Evolutionary conservation across 2,329 filamentous ascomycete species (phyloP).

Genomic region (Botrytis deweyae): DNA sequence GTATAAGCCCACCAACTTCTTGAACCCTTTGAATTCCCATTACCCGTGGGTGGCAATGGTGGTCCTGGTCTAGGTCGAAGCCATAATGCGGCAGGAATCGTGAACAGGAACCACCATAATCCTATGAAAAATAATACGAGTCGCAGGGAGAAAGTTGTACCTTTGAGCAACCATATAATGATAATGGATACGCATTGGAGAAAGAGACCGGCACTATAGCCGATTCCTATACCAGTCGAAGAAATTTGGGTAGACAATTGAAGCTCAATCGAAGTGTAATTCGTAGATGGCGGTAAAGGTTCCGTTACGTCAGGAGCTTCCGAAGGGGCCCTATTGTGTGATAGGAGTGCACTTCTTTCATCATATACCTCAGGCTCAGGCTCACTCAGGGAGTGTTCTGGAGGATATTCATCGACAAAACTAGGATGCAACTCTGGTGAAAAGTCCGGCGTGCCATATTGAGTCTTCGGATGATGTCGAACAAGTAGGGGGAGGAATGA

Average conservation of each 20-base stretch:
- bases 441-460: constrained; percentile 32
- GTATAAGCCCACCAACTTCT: constrained; percentile 67
- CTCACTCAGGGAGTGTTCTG: constrained; percentile 20
- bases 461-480: constrained; percentile 64
- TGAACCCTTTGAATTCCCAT: constrained; percentile 26
- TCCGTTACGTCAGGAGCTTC: constrained; percentile 25
- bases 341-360: constrained; percentile 51
- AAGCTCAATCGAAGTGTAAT: constrained; percentile 63
- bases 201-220: constrained; percentile 82
- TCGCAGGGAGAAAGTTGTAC: constrained; percentile 80
- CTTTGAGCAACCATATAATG: constrained; percentile 69
- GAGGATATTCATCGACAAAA: constrained; percentile 26
- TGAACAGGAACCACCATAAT: constrained; percentile 90
- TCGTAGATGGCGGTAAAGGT: constrained; percentile 46
- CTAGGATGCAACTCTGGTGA: constrained; percentile 34
- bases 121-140: constrained; percentile 86
- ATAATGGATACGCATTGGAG: constrained; percentile 80
- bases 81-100: constrained; percentile 84
- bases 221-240: constrained; percentile 88
- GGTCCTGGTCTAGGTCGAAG: constrained; percentile 86
- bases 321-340: not conserved
- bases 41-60: constrained; percentile 54
- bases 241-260: constrained; percentile 87
- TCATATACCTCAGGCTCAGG: constrained; percentile 37
- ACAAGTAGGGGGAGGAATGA: constrained; percentile 92